A percentile compares a stretch with the other conserved stretches of the same genome.
phyloP scores from a whole-genome alignment of 2,329 filamentous ascomycete species.

The Zymoseptoria passerinii region DNA sequence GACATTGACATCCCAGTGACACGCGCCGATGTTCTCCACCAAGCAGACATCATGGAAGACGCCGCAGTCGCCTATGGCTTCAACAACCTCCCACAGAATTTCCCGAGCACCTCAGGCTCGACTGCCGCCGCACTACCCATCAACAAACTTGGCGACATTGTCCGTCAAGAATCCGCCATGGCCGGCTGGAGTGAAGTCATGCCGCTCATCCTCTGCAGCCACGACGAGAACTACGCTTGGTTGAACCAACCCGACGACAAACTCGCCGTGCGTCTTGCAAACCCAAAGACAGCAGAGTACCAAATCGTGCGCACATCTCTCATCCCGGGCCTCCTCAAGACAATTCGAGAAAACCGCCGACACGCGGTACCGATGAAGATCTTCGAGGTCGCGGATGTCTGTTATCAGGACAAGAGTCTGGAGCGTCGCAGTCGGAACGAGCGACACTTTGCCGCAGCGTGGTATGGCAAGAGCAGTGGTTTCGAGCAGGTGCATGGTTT shows the following conservation, averaged over 20 bases:
- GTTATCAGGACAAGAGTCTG: conserved; percentile 71
- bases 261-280: conserved; percentile 75
- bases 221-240: conserved; percentile 97
- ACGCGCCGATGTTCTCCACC: conserved; percentile 87
- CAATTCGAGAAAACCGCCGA: conserved; percentile 84
- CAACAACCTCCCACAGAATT: conserved; percentile 83
- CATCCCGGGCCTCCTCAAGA: conserved; percentile 83
- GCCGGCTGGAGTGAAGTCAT: conserved; percentile 94
- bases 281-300: conserved; percentile 89
- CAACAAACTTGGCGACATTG: conserved; percentile 91
- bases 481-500: conserved; percentile 95
- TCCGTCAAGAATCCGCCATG: conserved; percentile 82
- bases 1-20: conserved; percentile 81
- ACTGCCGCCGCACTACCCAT: conserved; percentile 79
- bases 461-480: conserved; percentile 86
- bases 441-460: conserved; percentile 90
- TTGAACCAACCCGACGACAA: conserved; percentile 82
- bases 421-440: conserved; percentile 90
- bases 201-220: conserved; percentile 91
- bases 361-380: conserved; percentile 84
- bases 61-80: conserved; percentile 94
- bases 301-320: conserved; percentile 85
- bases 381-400: conserved; percentile 85
- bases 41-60: conserved; percentile 98
- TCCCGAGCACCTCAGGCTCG: conserved; percentile 77